Evolutionary conservation across 306 rosid species (phyloP), one percentile per base, ranked within the genome.

Genomic region (Corylus heterophylla): DNA sequence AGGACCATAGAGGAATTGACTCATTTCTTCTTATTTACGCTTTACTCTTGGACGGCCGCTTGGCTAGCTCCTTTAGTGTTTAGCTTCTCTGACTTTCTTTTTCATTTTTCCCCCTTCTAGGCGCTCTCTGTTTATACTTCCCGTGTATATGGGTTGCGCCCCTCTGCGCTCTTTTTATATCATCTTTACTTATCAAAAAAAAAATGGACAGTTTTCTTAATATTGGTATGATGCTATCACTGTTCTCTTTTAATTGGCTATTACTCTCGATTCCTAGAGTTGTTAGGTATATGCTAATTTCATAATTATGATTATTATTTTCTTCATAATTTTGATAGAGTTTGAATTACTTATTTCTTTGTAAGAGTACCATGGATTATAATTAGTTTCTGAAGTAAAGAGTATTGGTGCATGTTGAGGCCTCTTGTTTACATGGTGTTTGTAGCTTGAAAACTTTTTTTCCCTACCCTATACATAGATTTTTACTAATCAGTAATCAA

Each of bases 401-500:
- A 67, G 18, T 67, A 67, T 18, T 29, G 4, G 72, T 67, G 22
- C 70, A 39, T 67, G 51, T 39, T 39, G 66, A 67, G 50, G 72
- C 18, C 17, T 37, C 42, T 31, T 31, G 49, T 64, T 5, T 10
- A 14, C 12, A 2, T 8, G 27, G 17, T 35, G 71, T 54, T 29
- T 73, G 44, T 44, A 54, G 9, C 31, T 54, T 25, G 29, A 58
- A 35, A 77, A 55, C 74, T 75, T 74, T 45, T 73, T 58, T 3
- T 51, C 12, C 37, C 71, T 13, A 16, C 35, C 78, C 42, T 63
- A 42, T 54, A 8, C 22, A 69, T 39, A n/a, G 71, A 69, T 45
- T 82, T 85, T 88, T 80, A 74, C 74, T 80, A 69, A 85, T 54
- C 56, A 54, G 73, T 58, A 75, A 69, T 75, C 51, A 68, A 17